These are phyloP conservation scores for Wickerhamiella allomyrinae DNA, from an alignment of 805 yeast genomes.

Conservation along the genomic window DNA sequence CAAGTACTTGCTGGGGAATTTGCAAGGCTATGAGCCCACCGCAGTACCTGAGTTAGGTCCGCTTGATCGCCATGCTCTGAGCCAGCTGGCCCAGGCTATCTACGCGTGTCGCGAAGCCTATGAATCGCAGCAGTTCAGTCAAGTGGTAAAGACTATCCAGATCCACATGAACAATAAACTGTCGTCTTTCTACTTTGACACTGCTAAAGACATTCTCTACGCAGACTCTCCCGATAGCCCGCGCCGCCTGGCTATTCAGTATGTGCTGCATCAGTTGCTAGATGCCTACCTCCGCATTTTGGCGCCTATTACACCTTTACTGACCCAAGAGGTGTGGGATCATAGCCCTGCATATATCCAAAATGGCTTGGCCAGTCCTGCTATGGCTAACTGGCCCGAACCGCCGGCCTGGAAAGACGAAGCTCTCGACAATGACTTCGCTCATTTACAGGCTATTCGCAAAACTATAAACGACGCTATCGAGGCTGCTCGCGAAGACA, in stretches of 20 bases:
- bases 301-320: slow-evolving; percentile 69
- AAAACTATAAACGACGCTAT: slow-evolving; percentile 36
- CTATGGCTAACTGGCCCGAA: slow-evolving; percentile 32
- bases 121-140: slow-evolving; percentile 47
- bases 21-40: slow-evolving; percentile 29
- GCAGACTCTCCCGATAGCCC: slow-evolving; percentile 40
- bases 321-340: slow-evolving; percentile 83
- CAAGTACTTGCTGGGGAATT: slow-evolving; percentile 66
- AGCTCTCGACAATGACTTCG: slow-evolving; percentile 27
- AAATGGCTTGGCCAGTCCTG: slow-evolving; percentile 30
- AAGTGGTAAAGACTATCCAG: slow-evolving; percentile 52
- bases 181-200: slow-evolving; percentile 75
- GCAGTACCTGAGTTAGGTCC: slow-evolving; percentile 7
- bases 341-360: slow-evolving; percentile 29
- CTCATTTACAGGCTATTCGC: slow-evolving; percentile 33
- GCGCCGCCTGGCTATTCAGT: slow-evolving; percentile 47
- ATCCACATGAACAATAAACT: slow-evolving; percentile 60
- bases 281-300: slow-evolving; percentile 49
- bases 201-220: slow-evolving; percentile 73
- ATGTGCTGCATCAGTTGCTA: slow-evolving; percentile 44
- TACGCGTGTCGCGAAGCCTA: slow-evolving; percentile 32
- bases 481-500: slow-evolving; percentile 43
- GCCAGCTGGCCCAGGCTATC: slow-evolving; percentile 38
- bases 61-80: slow-evolving; percentile 49
- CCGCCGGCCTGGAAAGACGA: slow-evolving; percentile 25